Evolutionary conservation across 2,329 filamentous ascomycete genomes (phyloP), one percentile per base, ranked within the genome.

Genomic region (Tolypocladium nubicola): DNA sequence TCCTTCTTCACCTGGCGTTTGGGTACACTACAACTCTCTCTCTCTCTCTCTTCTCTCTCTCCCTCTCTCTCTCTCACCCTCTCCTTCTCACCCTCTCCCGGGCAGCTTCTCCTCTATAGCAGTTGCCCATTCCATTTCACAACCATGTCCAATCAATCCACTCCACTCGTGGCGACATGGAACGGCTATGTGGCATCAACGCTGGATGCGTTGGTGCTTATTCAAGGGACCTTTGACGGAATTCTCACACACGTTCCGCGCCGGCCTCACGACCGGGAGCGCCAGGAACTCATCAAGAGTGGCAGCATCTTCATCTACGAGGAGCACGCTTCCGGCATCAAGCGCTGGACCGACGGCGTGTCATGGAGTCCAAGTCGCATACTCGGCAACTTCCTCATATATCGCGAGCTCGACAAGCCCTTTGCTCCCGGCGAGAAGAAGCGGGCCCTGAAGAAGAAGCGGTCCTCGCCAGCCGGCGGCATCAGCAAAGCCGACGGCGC

Each of bases 291-390:
- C 55, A 94, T 96, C 67, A 82, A 82, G 63, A 95, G 90, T 63
- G 92, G 92, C 40, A 87, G 88, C 63, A 83, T 96, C 52, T 94
- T 96, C 72, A 89, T 96, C 62, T 97, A 96, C 70, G 90, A 96
- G 67, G 90, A 96, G 70, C 87, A 90, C 60, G 86, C 89, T 0
- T 95, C 91, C 0, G 90, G 90, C 6, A 96, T 96, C 74, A 95
- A 95, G 75, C 81, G 92, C 57, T 97, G 92, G 92, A 96, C 91
- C 0, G 92, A 97, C 64, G 91, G 92, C 16, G 84, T 93, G 13
- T 86, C 87, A 8, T 97, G 92, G 92, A 95, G 89, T 64, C 92
- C 92, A 0, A 95, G 87, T 70, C 86, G 88, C 19, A 93, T 95
- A 53, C 77, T 93, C 53, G 87, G 87, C 58, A 94, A 94, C 68